Evolutionary conservation across 2,329 filamentous ascomycete genomes (phyloP), one percentile per base, ranked within the genome.

Genomic region (Pyrenochaeta sp.): DNA sequence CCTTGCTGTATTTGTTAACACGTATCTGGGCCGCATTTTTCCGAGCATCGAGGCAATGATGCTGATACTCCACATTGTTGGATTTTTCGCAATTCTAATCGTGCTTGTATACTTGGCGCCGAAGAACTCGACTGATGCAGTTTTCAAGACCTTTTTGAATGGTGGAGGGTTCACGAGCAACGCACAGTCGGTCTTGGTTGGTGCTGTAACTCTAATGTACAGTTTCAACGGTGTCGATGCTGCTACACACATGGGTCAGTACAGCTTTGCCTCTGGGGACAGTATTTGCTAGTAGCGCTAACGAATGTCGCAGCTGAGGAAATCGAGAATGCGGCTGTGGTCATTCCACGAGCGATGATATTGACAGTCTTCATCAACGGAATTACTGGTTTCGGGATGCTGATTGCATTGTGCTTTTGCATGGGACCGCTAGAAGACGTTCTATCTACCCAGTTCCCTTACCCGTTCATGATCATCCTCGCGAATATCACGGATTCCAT

Each of bases 391-490:
- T 49, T 74, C 50, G 51, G 63, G 11, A 67, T 77, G 52, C 64
- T 74, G 7, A 65, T 71, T 20, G 55, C 66, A n/a, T 75, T 73
- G 52, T 68, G 64, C 45, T 61, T 76, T 20, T 67, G 51, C 18
- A 40, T 53, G 6, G 51, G 68, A 1, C 60, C 68, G 17, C 58
- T 71, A 9, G 55, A 73, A 30, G 31, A 62, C 4, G 50, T 50
- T 6, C 32, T 54, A 7, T 44, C 14, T 4, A 43, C 36, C 7
- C 20, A 33, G 15, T 62, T 60, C 7, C 57, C 58, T 2, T 63
- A 47, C 27, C 81, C 82, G 0, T 81, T 83, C 57, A 80, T 85
- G 49, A 74, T 82, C 43, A 75, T 81, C 41, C 81, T 84, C 47
- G 36, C 36, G 7, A 40, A 40, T 7, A 40, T 21, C 36, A 36